Conservation (phyloP, 371 early-diverging fungal genomes). For the Zopfochytrium polystomum region DNA sequence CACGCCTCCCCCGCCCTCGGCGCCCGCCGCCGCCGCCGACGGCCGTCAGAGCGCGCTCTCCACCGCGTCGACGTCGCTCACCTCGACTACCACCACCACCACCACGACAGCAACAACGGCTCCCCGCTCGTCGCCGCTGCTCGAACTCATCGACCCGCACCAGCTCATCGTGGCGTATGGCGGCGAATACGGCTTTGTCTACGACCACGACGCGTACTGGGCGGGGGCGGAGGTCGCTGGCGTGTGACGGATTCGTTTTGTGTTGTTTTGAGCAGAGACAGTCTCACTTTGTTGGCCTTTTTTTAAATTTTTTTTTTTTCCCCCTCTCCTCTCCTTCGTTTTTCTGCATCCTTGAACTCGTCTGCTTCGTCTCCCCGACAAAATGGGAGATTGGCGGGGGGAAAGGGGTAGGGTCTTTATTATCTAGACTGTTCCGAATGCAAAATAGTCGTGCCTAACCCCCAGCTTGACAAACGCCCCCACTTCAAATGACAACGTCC, state of each 20-base stretch:
- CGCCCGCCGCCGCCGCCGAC: neutral
- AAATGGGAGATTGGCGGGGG: neutral
- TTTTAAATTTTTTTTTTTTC: constrained; percentile 18
- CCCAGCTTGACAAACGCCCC: no score
- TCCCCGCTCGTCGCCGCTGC: neutral
- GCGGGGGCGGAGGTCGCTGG: neutral
- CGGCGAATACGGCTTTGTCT: constrained; percentile 56
- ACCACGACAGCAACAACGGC: constrained; percentile 1
- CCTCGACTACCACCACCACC: neutral
- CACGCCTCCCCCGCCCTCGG: neutral
- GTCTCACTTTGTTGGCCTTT: constrained; percentile 3
- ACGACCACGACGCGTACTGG: constrained; percentile 55
- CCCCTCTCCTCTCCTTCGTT: constrained; percentile 10
- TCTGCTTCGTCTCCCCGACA: neutral
- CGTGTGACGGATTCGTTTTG: no score
- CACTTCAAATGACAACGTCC: no score
- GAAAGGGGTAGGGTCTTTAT: no score
- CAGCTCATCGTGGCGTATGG: constrained; percentile 62
- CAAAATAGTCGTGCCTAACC: no score
- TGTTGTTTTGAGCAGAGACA: no score
- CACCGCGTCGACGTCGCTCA: neutral
- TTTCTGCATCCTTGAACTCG: constrained; percentile 5
- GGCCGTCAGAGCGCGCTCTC: no score
- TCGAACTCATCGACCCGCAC: constrained; percentile 49
- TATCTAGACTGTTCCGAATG: no score